These are phyloP conservation scores for Dovyalis caffra DNA, from an alignment of 345 rosid genomes.

Conservation along the genomic window DNA sequence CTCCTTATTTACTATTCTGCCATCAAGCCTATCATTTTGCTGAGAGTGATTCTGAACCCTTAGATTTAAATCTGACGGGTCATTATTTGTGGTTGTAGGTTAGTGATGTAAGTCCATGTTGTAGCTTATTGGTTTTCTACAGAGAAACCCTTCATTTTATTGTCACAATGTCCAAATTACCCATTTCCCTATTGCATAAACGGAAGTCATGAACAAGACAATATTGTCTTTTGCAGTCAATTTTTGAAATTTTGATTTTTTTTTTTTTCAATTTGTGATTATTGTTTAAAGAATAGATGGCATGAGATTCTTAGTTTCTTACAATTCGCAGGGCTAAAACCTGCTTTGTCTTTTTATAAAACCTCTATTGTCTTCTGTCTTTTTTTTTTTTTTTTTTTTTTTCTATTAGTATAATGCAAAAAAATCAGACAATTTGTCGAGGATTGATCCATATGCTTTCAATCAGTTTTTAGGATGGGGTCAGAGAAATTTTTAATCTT, in stretches of 20 bases:
- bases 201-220: background rate
- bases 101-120: background rate
- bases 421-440: too few species aligned
- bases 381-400: too few species aligned
- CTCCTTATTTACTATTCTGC: constrained; percentile 31
- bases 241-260: background rate
- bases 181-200: background rate
- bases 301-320: too few species aligned
- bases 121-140: background rate
- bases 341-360: too few species aligned
- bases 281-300: background rate
- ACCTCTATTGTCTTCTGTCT: too few species aligned
- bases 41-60: background rate
- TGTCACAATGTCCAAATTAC: background rate
- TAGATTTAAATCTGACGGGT: background rate
- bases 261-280: background rate
- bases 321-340: too few species aligned
- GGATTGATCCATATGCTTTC: too few species aligned
- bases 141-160: too few species aligned
- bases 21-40: background rate
- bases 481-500: background rate
- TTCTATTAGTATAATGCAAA: too few species aligned
- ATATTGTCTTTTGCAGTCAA: background rate
- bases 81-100: background rate
- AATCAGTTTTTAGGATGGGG: too few species aligned